Percentiles rank a stretch among this genome's conserved stretches.
Evolutionary conservation across 2,329 filamentous ascomycete genomes (phyloP).

Genomic region (Colletotrichum magnum): DNA sequence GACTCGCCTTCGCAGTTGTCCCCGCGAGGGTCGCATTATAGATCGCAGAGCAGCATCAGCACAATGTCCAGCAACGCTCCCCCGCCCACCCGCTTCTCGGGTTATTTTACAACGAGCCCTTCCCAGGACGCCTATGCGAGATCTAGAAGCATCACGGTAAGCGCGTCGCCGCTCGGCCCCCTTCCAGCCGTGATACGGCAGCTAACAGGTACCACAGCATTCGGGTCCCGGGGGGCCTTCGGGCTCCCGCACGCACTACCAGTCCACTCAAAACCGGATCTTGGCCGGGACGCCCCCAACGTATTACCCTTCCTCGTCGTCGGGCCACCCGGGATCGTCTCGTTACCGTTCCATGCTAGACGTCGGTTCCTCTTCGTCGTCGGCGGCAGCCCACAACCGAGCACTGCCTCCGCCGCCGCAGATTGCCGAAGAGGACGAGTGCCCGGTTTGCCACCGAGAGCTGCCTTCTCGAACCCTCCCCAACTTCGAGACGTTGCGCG

Average conservation of each 20-base stretch:
- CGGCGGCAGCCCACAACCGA: slow-evolving; percentile 54
- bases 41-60: slow-evolving; percentile 62
- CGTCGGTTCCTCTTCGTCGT: slow-evolving; percentile 51
- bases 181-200: slow-evolving; percentile 12
- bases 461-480: slow-evolving; percentile 71
- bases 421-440: slow-evolving; percentile 82
- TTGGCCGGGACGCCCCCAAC: slow-evolving; percentile 56
- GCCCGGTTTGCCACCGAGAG: slow-evolving; percentile 81
- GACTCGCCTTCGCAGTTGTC: slow-evolving; percentile 51
- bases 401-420: slow-evolving; percentile 60
- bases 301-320: slow-evolving; percentile 48
- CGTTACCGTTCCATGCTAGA: slow-evolving; percentile 50
- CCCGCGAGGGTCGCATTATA: slow-evolving; percentile 56
- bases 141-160: slow-evolving; percentile 39
- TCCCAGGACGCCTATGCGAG: slow-evolving; percentile 51
- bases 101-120: slow-evolving; percentile 52
- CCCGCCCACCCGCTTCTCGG: slow-evolving; percentile 51
- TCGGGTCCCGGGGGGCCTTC: slow-evolving; percentile 44
- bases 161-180: background rate
- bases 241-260: slow-evolving; percentile 49
- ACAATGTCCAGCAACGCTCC: slow-evolving; percentile 48
- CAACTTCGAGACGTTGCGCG: slow-evolving; percentile 68
- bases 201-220: slow-evolving; percentile 43
- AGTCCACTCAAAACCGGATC: slow-evolving; percentile 56
- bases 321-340: slow-evolving; percentile 42